A percentile compares a stretch with the other conserved stretches of the same genome.
These are phyloP conservation scores for Agrocybe chaxingu DNA, from an alignment of 768 basidiomycete genomes.

Conservation along the genomic window DNA sequence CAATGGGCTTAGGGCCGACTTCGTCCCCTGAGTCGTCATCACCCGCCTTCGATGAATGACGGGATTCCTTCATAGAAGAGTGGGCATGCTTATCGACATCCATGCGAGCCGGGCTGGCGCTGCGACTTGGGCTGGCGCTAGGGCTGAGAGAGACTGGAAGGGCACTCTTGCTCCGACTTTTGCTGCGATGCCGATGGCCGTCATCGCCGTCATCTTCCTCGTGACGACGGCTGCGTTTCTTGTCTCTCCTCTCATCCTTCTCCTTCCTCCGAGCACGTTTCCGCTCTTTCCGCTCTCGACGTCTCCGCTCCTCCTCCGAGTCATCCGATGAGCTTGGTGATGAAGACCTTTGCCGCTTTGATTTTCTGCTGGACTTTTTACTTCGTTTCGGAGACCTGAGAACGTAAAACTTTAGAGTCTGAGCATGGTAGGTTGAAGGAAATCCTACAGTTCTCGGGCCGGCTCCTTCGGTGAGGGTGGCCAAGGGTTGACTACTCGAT, in stretches of 20 bases:
- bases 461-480: constrained; percentile 76
- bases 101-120: constrained; percentile 15
- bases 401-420: constrained; percentile 1
- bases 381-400: constrained; percentile 51
- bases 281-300: constrained; percentile 58
- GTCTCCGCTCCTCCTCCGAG: constrained; percentile 56
- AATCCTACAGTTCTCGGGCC: constrained; percentile 51
- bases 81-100: constrained; percentile 6
- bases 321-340: constrained; percentile 47
- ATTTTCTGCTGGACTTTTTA: constrained; percentile 53
- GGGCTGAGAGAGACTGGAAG: not conserved
- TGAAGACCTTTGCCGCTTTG: constrained; percentile 55
- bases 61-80: constrained; percentile 4
- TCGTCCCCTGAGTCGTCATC: constrained; percentile 49
- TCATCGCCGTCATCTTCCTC: constrained; percentile 30
- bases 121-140: constrained; percentile 6
- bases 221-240: constrained; percentile 31
- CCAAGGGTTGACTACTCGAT: constrained; percentile 64
- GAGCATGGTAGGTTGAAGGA: not conserved
- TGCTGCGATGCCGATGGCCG: constrained; percentile 22
- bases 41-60: not conserved
- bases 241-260: constrained; percentile 36
- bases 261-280: constrained; percentile 50
- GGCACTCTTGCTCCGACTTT: constrained; percentile 11
- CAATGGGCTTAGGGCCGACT: constrained; percentile 75